These are phyloP conservation scores for Linnemannia exigua DNA, from an alignment of 192 early-diverging fungal genomes.

Conservation along the genomic window DNA sequence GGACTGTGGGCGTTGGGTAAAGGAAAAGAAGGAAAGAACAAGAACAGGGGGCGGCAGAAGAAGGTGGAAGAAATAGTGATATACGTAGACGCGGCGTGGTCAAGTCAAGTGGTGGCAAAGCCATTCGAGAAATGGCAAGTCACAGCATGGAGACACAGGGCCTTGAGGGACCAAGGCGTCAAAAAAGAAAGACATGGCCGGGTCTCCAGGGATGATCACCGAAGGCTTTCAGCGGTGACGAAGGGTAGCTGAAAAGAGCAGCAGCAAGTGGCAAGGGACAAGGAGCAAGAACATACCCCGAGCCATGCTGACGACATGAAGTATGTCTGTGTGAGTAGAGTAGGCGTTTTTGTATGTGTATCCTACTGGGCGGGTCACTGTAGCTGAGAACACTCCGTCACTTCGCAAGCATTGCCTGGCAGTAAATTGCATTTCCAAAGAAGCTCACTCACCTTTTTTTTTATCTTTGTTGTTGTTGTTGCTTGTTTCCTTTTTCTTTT, in stretches of 20 bases:
- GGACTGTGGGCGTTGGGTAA: background rate
- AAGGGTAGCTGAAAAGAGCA: too few relatives aligned
- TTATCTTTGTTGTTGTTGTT: background rate
- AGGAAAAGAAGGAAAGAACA: background rate
- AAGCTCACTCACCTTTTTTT: constrained; percentile 10
- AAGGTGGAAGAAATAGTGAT: background rate
- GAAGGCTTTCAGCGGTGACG: too few relatives aligned
- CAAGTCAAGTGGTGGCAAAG: background rate
- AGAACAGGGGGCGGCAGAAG: background rate
- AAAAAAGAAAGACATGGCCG: too few relatives aligned
- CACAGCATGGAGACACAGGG: background rate
- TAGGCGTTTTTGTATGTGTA: too few relatives aligned
- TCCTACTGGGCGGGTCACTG: background rate
- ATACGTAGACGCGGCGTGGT: background rate
- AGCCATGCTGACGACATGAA: too few relatives aligned
- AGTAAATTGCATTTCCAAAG: constrained; percentile 1
- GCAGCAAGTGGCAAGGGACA: too few relatives aligned
- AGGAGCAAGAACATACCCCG: too few relatives aligned
- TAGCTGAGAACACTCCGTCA: too few relatives aligned
- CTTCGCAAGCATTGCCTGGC: too few relatives aligned
- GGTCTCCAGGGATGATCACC: too few relatives aligned
- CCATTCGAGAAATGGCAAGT: background rate
- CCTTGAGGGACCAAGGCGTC: too few relatives aligned
- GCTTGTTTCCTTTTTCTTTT: background rate
- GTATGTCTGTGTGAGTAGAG: too few relatives aligned